Evolutionary conservation across 2,329 filamentous ascomycete genomes (phyloP), one percentile per base, ranked within the genome.

Genomic region (Penicillium janthinellum): DNA sequence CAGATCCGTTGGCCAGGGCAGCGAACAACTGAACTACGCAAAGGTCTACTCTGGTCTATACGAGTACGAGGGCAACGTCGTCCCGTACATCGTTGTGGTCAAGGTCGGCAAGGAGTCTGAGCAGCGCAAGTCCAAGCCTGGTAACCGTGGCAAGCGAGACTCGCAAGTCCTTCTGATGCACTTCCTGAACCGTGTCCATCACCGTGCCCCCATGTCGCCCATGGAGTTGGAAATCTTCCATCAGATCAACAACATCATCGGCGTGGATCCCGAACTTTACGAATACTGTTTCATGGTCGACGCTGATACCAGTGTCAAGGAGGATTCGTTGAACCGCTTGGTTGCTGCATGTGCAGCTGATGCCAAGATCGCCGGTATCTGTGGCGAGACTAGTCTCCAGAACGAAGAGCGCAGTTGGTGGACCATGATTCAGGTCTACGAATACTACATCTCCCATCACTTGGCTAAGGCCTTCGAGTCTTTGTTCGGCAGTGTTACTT

Each of bases 381-480:
- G 95, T 75, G 95, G 95, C 73, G 95, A 99, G 77, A 99, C 95
- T 1, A 95, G 89, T 76, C 83, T 99, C 71, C 91, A 97, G 75
- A 99, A 99, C 71, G 94, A 97, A 75, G 92, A 97, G 70, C 86
- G 89, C 67, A 93, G 89, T 70, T 98, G 93, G 92, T 96, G 92
- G 91, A 99, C 95, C 12, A 99, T 99, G 95, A 99, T 99, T 71
- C 95, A 99, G 77, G 95, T 99, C 65, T 99, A 99, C 80, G 95
- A 99, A 77, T 99, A 99, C 82, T 99, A 93, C 77, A 99, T 99
- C 73, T 98, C 95, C 34, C 95, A 99, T 83, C 90, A 99, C 78
- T 81, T 99, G 75, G 84, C 95, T 56, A 99, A 99, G 81, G 92
- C 95, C 63, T 99, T 99, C 73, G 95, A 99, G 76, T 97, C 92